Base-by-base conservation (phyloP, 2,329 filamentous ascomycete genomes). In the Mycosphaerella sp. region DNA sequence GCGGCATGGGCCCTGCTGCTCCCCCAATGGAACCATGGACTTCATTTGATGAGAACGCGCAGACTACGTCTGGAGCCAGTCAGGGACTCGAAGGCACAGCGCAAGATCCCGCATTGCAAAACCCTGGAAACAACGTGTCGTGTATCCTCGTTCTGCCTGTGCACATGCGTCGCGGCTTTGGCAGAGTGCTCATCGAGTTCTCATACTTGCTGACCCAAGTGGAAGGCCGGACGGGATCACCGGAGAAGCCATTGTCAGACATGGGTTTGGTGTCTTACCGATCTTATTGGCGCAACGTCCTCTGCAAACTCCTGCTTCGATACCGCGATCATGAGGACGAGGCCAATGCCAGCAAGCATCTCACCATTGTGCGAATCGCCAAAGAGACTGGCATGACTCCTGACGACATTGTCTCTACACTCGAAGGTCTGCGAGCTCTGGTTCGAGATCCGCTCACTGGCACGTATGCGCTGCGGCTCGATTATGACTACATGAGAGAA, bases 181-280 rank as follows among this genome's bases (percentile, higher is more conserved):
- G 95, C 5, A 92, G 96, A 66, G 83, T 97, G 21, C 80, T 98
- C 45, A 98, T 98, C 64, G 93, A 98, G 69, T 98, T 98, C 69
- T 98, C 93, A 1, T 98, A 98, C 68, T 83, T 98, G 6, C 81
- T 98, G 45, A 97, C 95, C 0, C 83, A 90, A 48, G 89, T 95
- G 1, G 93, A 98, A 72, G 82, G 85, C 64, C 95, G 96, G 71
- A 95, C 90, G 0, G 93, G 93, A 8, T 96, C 92, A 1, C 93
- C 93, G 0, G 93, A 98, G 70, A 98, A 98, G 71, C 93, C 93
- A 0, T 79, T 98, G 3, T 97, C 93, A 0, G 93, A 98, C 67
- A 96, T 98, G 89, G 93, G 93, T 2, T 74, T 98, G 39, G 92
- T 97, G 3, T 97, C 92, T 1, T 98, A 98, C 69, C 84, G 93